Conservation (phyloP, 1,284 basidiomycete species). For the Ustilago lituana region DNA sequence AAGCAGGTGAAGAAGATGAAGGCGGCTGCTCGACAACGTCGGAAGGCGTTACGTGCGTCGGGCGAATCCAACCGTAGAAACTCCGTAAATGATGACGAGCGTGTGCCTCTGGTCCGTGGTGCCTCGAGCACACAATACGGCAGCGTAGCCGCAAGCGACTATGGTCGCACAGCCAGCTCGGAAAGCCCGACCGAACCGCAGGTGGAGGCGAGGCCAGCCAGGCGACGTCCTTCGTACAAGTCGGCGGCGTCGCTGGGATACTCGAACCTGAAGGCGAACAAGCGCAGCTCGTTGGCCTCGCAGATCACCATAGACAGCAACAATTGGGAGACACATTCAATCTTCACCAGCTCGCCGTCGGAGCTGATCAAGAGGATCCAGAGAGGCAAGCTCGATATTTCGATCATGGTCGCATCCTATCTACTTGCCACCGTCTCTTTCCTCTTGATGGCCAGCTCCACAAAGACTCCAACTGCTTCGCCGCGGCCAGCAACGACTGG, state of each 20-base stretch:
- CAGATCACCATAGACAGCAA: constrained; percentile 25
- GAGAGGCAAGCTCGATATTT: constrained; percentile 55
- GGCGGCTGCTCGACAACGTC: constrained; percentile 19
- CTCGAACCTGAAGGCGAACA: constrained; percentile 22
- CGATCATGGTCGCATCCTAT: constrained; percentile 46
- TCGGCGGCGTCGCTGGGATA: constrained; percentile 33
- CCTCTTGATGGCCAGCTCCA: constrained; percentile 40
- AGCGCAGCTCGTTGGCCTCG: constrained; percentile 27
- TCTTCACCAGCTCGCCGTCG: constrained; percentile 36
- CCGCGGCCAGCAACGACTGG: not conserved
- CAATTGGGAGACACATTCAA: constrained; percentile 46
- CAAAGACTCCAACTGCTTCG: constrained; percentile 22
- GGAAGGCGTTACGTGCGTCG: not conserved
- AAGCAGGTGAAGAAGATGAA: constrained; percentile 33
- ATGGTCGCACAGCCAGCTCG: constrained; percentile 5
- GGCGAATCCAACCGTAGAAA: not conserved
- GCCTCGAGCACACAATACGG: constrained; percentile 14
- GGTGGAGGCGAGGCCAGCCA: constrained; percentile 14
- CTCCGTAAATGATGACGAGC: constrained; percentile 8
- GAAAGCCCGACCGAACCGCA: not conserved
- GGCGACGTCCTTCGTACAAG: constrained; percentile 40
- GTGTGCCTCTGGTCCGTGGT: constrained; percentile 21
- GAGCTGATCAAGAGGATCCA: constrained; percentile 50
- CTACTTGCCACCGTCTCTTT: constrained; percentile 27
- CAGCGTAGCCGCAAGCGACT: constrained; percentile 27